These are phyloP conservation scores for Neolentinus lepideus DNA, from an alignment of 1,284 basidiomycete species.

Conservation along the genomic window DNA sequence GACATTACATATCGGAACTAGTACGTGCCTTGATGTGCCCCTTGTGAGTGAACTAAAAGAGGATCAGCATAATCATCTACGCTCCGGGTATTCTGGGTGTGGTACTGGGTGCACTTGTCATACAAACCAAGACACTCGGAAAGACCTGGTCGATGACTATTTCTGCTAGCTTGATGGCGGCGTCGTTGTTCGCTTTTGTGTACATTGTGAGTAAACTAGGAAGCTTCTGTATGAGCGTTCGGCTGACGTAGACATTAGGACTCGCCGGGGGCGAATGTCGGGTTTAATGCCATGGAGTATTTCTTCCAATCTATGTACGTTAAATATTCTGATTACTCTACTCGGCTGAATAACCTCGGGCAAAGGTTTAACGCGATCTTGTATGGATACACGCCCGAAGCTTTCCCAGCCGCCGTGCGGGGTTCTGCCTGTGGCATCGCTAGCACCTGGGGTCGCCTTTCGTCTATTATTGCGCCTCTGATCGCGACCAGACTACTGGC, in stretches of 20 bases:
- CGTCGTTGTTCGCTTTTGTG: constrained; percentile 5
- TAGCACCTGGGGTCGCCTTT: constrained; percentile 10
- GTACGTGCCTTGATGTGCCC: not conserved
- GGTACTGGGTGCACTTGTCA: not conserved
- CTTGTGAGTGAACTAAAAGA: not conserved
- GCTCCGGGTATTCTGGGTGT: not conserved
- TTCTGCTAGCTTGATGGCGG: not conserved
- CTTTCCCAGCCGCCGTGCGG: constrained; percentile 12
- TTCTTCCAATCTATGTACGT: constrained; percentile 6
- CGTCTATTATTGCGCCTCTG: constrained; percentile 9
- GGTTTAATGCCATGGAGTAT: constrained; percentile 13
- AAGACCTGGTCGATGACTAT: not conserved
- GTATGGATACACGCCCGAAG: constrained; percentile 13
- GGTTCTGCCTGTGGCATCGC: constrained; percentile 11
- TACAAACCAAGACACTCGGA: not conserved
- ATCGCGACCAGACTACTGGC: constrained; percentile 7
- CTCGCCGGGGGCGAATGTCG: constrained; percentile 9
- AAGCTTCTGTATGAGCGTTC: constrained; percentile 6
- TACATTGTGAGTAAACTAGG: constrained; percentile 7
- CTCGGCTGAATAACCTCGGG: not conserved
- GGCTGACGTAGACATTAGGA: not conserved
- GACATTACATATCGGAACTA: not conserved
- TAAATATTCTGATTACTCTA: not conserved
- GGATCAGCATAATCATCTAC: not conserved
- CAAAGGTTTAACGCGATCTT: constrained; percentile 13